phyloP scores from a whole-genome alignment of 73 alveolate genomes.

The Paramecium primaurelia region DNA sequence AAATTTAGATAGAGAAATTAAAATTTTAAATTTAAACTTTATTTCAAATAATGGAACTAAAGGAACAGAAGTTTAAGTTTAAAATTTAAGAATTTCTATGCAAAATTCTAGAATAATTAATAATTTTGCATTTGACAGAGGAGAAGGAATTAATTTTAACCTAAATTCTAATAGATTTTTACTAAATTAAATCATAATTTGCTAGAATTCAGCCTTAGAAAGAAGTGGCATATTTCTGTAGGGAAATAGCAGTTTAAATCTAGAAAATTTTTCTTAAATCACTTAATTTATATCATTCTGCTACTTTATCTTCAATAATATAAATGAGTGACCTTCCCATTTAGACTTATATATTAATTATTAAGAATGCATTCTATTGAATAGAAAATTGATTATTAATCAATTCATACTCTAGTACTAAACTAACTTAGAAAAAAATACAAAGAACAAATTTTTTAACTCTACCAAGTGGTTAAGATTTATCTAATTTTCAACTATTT shows the following conservation, averaged over 20 bases:
- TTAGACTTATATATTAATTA: too few relatives aligned
- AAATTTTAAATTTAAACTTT: too few relatives aligned
- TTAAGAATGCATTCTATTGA: not conserved
- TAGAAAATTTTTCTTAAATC: not conserved
- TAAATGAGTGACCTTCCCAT: not conserved
- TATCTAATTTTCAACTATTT: too few relatives aligned
- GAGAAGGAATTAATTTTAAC: not conserved
- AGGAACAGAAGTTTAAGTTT: not conserved
- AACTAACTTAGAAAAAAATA: too few relatives aligned
- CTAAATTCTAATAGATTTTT: not conserved
- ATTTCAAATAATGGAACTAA: not conserved
- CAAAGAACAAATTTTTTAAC: not conserved
- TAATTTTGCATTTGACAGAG: not conserved
- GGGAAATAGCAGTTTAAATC: not conserved
- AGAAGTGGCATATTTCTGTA: too few relatives aligned
- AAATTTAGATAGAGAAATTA: too few relatives aligned
- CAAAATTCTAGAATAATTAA: not conserved
- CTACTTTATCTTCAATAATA: not conserved
- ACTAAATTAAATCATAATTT: too few relatives aligned
- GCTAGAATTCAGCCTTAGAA: too few relatives aligned
- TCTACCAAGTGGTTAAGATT: not conserved
- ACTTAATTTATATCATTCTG: not conserved
- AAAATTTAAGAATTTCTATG: too few relatives aligned
- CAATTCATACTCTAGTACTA: too few relatives aligned
- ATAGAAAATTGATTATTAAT: not conserved